Evolutionary conservation across 2,329 filamentous ascomycete species (phyloP), one percentile per base, ranked within the genome.

Genomic region (Clarireedia paspali): DNA sequence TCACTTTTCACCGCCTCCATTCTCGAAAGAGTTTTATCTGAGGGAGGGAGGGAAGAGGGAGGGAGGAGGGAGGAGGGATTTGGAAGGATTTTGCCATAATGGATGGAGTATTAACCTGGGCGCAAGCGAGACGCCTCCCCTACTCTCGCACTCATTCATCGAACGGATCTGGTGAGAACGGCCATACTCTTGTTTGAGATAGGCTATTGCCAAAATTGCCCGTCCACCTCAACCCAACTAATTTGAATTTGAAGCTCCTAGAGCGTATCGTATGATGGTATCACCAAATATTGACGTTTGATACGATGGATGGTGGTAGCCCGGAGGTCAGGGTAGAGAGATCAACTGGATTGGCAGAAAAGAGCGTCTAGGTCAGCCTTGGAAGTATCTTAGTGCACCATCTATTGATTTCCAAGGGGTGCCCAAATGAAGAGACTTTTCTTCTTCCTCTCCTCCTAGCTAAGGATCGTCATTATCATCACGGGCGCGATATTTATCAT

Each of bases 391-490:
- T 34, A 34, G 30, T 34, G 30, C 30, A 34, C 26, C 50, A 24
- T 38, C n/a, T 46, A 26, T 34, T 5, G 4, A 40, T 24, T 42
- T 46, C 15, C 23, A 40, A 27, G 12, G 26, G 26, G 40, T 46
- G 20, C 17, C 30, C 17, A n/a, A 51, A 42, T 51, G n/a, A 12
- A 6, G 46, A 23, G 26, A 20, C 20, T 36, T 36, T 6, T 51
- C n/a, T 42, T 53, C 15, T 39, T 53, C 17, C 24, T 49, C 12
- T 24, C 14, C 7, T 20, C 52, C 40, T n/a, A 5, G 46, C 26
- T 36, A 50, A 55, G 52, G 45, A 55, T 55, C 36, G 48, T 42
- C 52, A 49, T 17, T 40, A 26, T 47, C 24, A 39, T 49, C 45
- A 50, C 17, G 12, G 46, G 26, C 20, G 26, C 24, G 23, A 44